phyloP scores from a whole-genome alignment of 139 green algal genomes.

The Micractinium sp. region DNA sequence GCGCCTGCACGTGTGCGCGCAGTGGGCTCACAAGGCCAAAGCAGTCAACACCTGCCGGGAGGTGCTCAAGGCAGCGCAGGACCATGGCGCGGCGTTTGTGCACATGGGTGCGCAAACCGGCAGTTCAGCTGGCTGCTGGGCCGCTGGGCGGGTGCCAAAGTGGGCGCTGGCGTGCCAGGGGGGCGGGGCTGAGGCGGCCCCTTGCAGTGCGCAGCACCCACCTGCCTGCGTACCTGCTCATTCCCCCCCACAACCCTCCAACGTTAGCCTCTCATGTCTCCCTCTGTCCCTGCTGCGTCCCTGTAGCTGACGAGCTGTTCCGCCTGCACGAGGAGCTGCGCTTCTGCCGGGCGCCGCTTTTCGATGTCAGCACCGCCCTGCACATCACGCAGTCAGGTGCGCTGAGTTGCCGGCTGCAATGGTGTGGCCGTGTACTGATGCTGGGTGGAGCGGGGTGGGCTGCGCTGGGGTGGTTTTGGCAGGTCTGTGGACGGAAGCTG shows the following conservation, averaged over 20 bases:
- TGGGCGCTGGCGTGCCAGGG: background rate
- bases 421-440: too few species aligned
- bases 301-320: constrained; percentile 27
- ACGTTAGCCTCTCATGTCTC: too few species aligned
- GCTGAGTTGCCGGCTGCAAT: background rate
- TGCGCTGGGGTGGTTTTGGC: too few species aligned
- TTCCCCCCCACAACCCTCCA: background rate
- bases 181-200: background rate
- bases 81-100: constrained; percentile 23
- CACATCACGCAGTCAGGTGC: constrained; percentile 44
- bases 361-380: constrained; percentile 61
- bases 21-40: constrained; percentile 61
- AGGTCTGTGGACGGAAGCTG: too few species aligned
- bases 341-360: constrained; percentile 47
- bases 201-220: background rate
- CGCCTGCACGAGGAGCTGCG: constrained; percentile 31
- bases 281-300: background rate
- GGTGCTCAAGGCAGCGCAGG: background rate
- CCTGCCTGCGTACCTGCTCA: background rate
- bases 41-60: constrained; percentile 40
- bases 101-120: background rate
- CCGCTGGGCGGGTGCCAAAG: background rate
- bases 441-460: too few species aligned
- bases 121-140: too few species aligned
- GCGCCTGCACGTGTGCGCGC: constrained; percentile 57